Conservation (phyloP, 495 filamentous ascomycete genomes). For the Penicillium argentinense region DNA sequence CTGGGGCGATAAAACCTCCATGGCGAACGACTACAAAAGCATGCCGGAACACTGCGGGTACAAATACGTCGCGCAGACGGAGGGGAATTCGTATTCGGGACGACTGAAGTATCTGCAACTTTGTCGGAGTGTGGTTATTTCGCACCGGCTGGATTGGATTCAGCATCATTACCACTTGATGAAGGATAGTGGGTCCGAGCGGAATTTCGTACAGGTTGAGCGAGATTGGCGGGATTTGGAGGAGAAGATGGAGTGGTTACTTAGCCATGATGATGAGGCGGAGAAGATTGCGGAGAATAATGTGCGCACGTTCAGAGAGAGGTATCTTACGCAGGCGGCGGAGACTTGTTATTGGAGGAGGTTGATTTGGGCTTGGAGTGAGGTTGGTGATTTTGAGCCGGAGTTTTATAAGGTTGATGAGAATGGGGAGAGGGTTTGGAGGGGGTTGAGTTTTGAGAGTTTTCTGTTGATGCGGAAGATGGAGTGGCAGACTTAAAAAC, state of each 20-base stretch:
- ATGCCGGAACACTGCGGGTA: constrained; percentile 30
- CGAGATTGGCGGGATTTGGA: constrained; percentile 48
- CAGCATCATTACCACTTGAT: constrained; percentile 17
- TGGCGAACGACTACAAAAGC: constrained; percentile 9
- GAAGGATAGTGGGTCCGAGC: constrained; percentile 33
- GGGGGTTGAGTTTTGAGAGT: constrained; percentile 17
- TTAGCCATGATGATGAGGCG: constrained; percentile 36
- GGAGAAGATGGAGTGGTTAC: constrained; percentile 35
- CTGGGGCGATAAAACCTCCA: constrained; percentile 25
- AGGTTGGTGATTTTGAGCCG: constrained; percentile 23
- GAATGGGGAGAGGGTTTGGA: constrained; percentile 17
- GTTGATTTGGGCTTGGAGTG: constrained; percentile 32
- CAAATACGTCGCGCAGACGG: constrained; percentile 42
- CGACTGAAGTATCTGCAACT: constrained; percentile 47
- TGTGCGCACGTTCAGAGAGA: constrained; percentile 41
- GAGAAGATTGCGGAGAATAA: constrained; percentile 45
- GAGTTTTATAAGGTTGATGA: constrained; percentile 22
- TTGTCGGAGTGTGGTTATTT: constrained; percentile 47
- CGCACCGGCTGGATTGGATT: constrained; percentile 17
- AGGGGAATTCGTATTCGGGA: constrained; percentile 45
- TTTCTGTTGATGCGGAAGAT: constrained; percentile 14
- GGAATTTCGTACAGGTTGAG: constrained; percentile 51
- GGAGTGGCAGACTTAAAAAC: constrained; percentile 19
- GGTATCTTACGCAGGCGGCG: constrained; percentile 49
- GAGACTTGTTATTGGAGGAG: constrained; percentile 50